These are phyloP conservation scores for Candida nanaspora DNA, from an alignment of 805 yeast species.

Conservation along the genomic window DNA sequence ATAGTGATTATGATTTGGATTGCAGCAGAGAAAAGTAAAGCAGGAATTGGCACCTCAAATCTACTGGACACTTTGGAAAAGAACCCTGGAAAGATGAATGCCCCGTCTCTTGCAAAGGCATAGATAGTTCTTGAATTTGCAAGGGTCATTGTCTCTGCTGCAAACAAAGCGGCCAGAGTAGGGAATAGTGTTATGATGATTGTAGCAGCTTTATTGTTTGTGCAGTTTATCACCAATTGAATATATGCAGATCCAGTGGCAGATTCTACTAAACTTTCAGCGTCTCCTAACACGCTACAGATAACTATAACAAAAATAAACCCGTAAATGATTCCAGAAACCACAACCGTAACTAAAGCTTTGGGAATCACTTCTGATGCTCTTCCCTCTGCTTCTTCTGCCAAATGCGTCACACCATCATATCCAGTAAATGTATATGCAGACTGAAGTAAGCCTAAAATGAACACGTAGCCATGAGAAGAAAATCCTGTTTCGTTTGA, in stretches of 20 bases:
- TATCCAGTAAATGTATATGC: conserved; percentile 25
- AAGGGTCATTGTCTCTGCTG: conserved; percentile 23
- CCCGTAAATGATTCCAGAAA: conserved; percentile 21
- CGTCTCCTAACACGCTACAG: conserved; percentile 19
- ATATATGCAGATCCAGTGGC: conserved; percentile 19
- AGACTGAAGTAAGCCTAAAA: conserved; percentile 18
- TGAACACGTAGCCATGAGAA: conserved; percentile 19
- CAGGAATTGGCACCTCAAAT: conserved; percentile 24
- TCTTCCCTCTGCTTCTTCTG: conserved; percentile 25
- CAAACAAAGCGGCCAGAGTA: conserved; percentile 16
- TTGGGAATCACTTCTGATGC: conserved; percentile 25
- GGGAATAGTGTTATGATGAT: conserved; percentile 17
- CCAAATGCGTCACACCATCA: conserved; percentile 29
- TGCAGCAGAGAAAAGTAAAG: conserved; percentile 17
- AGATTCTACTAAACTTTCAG: conserved; percentile 11
- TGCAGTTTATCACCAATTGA: conserved; percentile 16
- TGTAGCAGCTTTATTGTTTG: conserved; percentile 23
- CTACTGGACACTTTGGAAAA: conserved; percentile 19
- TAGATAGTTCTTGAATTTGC: conserved; percentile 26
- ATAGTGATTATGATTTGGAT: conserved; percentile 21
- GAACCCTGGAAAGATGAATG: conserved; percentile 24
- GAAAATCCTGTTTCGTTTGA: conserved; percentile 16
- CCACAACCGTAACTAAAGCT: conserved; percentile 25
- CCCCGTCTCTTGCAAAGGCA: conserved; percentile 29
- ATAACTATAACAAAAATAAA: conserved; percentile 26